phyloP scores from a whole-genome alignment of 371 early-diverging fungal species.

The Blastocladiella emersonii region DNA sequence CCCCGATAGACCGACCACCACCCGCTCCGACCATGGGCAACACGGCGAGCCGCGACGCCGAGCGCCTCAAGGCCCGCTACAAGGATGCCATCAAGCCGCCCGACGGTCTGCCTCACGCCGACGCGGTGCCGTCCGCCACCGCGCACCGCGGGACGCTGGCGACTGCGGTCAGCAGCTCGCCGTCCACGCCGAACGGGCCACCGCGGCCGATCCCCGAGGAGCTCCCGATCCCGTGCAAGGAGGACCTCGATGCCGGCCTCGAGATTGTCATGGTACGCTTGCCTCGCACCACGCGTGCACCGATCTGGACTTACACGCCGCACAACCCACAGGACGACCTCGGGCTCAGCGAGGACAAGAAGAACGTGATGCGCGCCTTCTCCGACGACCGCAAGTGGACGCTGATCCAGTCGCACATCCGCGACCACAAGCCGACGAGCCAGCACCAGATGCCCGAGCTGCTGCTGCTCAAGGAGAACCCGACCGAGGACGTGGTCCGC shows the following conservation, averaged over 20 bases:
- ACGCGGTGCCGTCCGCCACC: too few species aligned
- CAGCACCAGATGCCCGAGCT: conserved; percentile 22
- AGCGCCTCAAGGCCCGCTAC: too few species aligned
- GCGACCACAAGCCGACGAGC: conserved; percentile 11
- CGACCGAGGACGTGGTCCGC: conserved; percentile 20
- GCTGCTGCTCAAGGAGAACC: conserved; percentile 14
- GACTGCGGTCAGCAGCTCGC: too few species aligned
- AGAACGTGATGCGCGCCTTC: conserved; percentile 22
- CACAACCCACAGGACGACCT: conserved; percentile 23
- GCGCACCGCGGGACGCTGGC: too few species aligned
- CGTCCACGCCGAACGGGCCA: too few species aligned
- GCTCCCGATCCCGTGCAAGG: conserved; percentile 12
- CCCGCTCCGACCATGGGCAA: too few species aligned
- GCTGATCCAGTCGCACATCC: conserved; percentile 32
- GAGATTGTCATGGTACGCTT: conserved; percentile 29
- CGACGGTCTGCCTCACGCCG: too few species aligned
- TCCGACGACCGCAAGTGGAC: conserved; percentile 33
- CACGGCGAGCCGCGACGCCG: too few species aligned
- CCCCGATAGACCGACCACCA: too few species aligned
- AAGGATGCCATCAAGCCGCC: too few species aligned
- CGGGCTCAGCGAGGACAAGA: conserved; percentile 32
- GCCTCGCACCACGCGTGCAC: neutral
- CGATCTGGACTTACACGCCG: neutral
- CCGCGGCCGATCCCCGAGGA: neutral
- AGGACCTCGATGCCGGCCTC: conserved; percentile 28